Conservation (phyloP, 352 stramenopile genomes). For the Phytophthora boehmeriae region DNA sequence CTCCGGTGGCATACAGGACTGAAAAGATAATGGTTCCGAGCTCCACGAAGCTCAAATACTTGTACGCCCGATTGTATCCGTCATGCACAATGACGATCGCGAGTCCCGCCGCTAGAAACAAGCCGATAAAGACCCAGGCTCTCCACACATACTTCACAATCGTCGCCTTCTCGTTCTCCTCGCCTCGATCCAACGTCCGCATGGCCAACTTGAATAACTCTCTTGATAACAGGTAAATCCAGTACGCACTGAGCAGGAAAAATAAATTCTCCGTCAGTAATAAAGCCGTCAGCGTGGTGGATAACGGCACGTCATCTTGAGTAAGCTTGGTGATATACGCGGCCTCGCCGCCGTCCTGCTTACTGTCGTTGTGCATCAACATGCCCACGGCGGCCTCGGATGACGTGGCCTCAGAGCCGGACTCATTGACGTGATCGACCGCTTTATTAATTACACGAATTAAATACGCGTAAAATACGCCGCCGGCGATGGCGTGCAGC, state of each 20-base stretch:
- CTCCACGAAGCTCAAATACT: constrained; percentile 63
- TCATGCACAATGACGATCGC: constrained; percentile 50
- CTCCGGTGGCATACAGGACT: constrained; percentile 47
- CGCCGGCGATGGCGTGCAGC: constrained; percentile 53
- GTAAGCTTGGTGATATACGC: constrained; percentile 70
- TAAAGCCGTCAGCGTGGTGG: constrained; percentile 46
- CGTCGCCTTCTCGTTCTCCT: constrained; percentile 48
- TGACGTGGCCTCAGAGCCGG: constrained; percentile 13
- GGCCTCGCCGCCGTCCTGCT: constrained; percentile 56
- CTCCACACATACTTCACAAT: constrained; percentile 55
- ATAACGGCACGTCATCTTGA: constrained; percentile 46
- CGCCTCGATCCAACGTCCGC: constrained; percentile 58
- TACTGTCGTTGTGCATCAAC: constrained; percentile 47
- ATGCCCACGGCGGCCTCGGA: constrained; percentile 23
- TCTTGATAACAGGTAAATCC: constrained; percentile 60
- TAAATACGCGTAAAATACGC: constrained; percentile 65
- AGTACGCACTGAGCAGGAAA: constrained; percentile 70
- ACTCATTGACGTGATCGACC: constrained; percentile 24
- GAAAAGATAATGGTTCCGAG: constrained; percentile 51
- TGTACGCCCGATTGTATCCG: constrained; percentile 57
- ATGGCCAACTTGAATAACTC: constrained; percentile 72
- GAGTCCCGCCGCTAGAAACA: constrained; percentile 42
- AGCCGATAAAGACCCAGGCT: constrained; percentile 34
- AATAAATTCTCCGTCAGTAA: constrained; percentile 67
- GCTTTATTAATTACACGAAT: constrained; percentile 35